Conservation (phyloP, 2,329 filamentous ascomycete genomes). For the Aspergillus aculeatinus region DNA sequence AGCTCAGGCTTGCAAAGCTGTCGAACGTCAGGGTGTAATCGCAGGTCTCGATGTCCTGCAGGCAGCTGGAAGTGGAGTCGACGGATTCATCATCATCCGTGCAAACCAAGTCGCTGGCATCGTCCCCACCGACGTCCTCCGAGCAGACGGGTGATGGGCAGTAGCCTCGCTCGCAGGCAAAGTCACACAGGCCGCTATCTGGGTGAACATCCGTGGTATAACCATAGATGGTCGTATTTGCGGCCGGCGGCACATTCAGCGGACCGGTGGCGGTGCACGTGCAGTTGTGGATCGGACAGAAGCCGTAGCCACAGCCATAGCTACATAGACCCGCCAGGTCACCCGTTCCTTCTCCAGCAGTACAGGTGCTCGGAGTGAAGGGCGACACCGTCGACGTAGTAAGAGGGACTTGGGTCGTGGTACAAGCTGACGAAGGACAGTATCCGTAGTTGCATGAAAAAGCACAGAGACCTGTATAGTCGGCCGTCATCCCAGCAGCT, state of each 20-base stretch:
- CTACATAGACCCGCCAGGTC: neutral
- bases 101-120: neutral
- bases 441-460: conserved; percentile 16
- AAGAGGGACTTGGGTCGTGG: conserved; percentile 10
- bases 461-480: conserved; percentile 16
- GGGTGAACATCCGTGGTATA: neutral
- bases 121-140: neutral
- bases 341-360: neutral
- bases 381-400: conserved; percentile 11
- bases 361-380: conserved; percentile 7
- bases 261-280: neutral
- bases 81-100: neutral
- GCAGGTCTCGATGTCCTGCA: neutral
- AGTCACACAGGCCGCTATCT: conserved; percentile 4
- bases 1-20: neutral
- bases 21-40: conserved; percentile 1
- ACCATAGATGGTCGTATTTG: conserved; percentile 1
- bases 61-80: no score
- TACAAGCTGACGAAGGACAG: conserved; percentile 11
- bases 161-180: conserved; percentile 5
- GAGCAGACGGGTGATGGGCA: conserved; percentile 1
- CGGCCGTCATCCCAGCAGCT: conserved; percentile 8
- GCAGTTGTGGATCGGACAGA: no score
- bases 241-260: neutral
- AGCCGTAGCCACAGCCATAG: no score